Evolutionary conservation across 2,329 filamentous ascomycete genomes (phyloP), one percentile per base, ranked within the genome.

Genomic region (Claviceps digitariae): DNA sequence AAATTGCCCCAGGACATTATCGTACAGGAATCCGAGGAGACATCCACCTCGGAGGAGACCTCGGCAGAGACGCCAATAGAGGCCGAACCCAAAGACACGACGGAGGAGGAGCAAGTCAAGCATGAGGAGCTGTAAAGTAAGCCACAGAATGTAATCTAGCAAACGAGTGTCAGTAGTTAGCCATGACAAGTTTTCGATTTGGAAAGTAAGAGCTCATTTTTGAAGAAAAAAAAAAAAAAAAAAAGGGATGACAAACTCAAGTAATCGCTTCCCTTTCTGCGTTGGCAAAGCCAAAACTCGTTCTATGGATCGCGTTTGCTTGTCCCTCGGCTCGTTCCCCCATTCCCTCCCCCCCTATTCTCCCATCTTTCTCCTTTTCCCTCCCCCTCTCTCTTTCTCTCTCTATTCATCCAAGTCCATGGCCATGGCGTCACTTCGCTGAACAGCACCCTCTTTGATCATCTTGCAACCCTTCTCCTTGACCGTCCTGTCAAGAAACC

Each of bases 401-500:
- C 25, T n/a, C 31, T 53, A 56, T 17, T 50, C 54, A 47, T 78
- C 76, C 62, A 80, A 63, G 51, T 78, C 75, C 71, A 79, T 74
- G 10, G 68, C 72, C 64, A 77, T 68, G 12, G 69, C 67, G 52
- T 70, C 71, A 10, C 75, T 74, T 61, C 66, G 73, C 59, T 74
- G 73, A 25, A 77, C 71, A 4, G 71, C 70, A 0, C 76, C 77
- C 57, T 80, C 78, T 45, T 73, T 71, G 15, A 88, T 67, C 72
- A 88, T 80, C 64, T 75, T 76, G 55, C 70, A 74, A 3, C 86
- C 86, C 67, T 84, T 83, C 46, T 79, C 80, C 64, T 84, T 81
- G 47, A 97, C 83, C 15, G 94, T 84, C 7, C 76, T 75, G 67
- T 97, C 90, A 62, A 98, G 66, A 50, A 95, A 85, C 59, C 82